These are phyloP conservation scores for Limonium bicolor DNA, from an alignment of 148 eudicot species.

Conservation along the genomic window DNA sequence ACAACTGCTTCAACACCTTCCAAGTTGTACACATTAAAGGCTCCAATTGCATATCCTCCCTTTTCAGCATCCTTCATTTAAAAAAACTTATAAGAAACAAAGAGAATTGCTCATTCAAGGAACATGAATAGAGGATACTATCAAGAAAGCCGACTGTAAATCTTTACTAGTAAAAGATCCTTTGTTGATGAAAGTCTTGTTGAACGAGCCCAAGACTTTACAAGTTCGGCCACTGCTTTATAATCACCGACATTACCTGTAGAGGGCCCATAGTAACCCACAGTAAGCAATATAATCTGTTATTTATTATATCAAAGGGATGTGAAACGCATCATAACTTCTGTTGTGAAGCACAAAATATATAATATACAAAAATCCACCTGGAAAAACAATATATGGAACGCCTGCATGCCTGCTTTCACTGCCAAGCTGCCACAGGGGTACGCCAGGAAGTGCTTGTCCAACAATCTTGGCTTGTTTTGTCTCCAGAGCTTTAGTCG, in stretches of 20 bases:
- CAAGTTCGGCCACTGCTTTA: conserved; percentile 83
- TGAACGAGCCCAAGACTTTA: conserved; percentile 65
- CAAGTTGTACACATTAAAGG: conserved; percentile 89
- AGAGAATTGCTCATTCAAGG: too few species aligned
- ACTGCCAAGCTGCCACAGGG: conserved; percentile 85
- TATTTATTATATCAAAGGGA: background rate
- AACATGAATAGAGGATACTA: background rate
- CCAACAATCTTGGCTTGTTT: conserved; percentile 80
- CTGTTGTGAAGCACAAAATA: background rate
- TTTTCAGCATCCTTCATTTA: conserved; percentile 70
- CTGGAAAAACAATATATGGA: conserved; percentile 95
- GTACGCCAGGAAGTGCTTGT: conserved; percentile 92
- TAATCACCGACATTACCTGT: conserved; percentile 93
- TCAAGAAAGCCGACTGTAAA: too few species aligned
- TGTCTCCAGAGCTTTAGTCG: conserved; percentile 91
- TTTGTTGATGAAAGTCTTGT: conserved; percentile 54
- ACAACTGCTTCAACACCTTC: conserved; percentile 97
- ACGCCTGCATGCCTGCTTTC: conserved; percentile 88
- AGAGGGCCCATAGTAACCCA: too few species aligned
- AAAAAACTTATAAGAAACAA: too few species aligned
- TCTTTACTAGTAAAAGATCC: conserved; percentile 62
- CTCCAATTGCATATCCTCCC: conserved; percentile 93
- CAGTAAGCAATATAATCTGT: too few species aligned
- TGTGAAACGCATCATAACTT: conserved; percentile 6
- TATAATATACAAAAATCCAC: conserved; percentile 16